A percentile compares a stretch with the other conserved stretches of the same genome.
phyloP scores from a whole-genome alignment of 371 early-diverging fungal genomes.

The Phascolomyces articulosus region DNA sequence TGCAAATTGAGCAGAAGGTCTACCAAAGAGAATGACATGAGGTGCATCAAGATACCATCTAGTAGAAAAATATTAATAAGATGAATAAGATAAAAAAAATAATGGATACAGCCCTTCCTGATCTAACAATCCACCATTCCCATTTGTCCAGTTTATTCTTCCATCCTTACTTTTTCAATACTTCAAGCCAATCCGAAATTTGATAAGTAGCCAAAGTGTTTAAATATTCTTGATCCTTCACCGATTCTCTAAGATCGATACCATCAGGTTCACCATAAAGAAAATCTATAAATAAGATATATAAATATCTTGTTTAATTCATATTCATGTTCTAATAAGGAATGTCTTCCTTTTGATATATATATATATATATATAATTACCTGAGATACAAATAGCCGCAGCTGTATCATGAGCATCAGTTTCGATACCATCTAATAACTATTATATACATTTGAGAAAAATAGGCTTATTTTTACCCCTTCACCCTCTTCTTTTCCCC shows the following conservation, averaged over 20 bases:
- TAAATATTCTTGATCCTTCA: conserved; percentile 54
- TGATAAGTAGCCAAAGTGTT: conserved; percentile 50
- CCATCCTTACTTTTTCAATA: conserved; percentile 50
- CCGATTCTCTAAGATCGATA: conserved; percentile 48
- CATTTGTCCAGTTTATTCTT: neutral
- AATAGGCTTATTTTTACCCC: too few species aligned
- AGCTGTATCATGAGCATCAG: conserved; percentile 49
- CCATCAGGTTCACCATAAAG: conserved; percentile 64
- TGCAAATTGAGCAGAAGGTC: conserved; percentile 67
- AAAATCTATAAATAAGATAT: conserved; percentile 43
- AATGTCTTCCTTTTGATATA: too few species aligned
- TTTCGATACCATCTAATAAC: conserved; percentile 47
- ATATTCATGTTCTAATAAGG: too few species aligned
- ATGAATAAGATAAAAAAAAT: too few species aligned
- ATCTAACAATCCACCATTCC: too few species aligned
- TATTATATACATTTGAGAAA: conserved; percentile 11
- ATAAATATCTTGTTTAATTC: neutral
- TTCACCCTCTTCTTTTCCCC: too few species aligned
- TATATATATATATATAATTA: neutral
- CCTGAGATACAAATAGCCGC: conserved; percentile 47
- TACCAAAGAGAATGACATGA: conserved; percentile 58
- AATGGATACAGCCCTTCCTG: too few species aligned
- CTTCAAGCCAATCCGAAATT: conserved; percentile 53
- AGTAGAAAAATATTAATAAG: neutral
- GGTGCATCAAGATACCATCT: conserved; percentile 61